These are phyloP conservation scores for Fusarium odoratissimum DNA, from an alignment of 2,329 filamentous ascomycete species.

Conservation along the genomic window DNA sequence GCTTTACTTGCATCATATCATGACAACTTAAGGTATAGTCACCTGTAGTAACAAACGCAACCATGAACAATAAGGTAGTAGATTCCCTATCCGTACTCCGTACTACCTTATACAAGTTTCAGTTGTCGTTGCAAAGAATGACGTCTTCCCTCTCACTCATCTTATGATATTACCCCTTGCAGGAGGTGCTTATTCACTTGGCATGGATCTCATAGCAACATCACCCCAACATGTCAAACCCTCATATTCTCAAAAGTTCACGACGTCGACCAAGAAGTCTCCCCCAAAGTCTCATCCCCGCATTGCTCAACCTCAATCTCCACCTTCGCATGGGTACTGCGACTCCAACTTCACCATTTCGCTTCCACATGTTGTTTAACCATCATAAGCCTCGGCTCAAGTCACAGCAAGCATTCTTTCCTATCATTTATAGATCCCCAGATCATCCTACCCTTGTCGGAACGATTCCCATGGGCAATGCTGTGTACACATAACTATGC, in stretches of 20 bases:
- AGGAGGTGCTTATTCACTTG: neutral
- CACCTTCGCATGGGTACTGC: constrained; percentile 1
- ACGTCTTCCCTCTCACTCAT: neutral
- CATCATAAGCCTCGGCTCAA: constrained; percentile 27
- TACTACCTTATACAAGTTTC: neutral
- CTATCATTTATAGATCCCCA: neutral
- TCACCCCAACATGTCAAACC: neutral
- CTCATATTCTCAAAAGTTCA: constrained; percentile 5
- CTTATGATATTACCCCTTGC: constrained; percentile 13
- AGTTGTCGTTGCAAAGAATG: neutral
- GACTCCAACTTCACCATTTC: constrained; percentile 5
- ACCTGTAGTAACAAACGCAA: too few relatives aligned
- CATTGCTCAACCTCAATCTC: constrained; percentile 28
- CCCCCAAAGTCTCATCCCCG: constrained; percentile 19
- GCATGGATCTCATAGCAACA: neutral
- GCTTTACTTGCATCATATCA: neutral
- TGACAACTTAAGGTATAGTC: neutral
- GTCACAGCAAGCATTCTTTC: neutral
- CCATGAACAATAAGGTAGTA: neutral
- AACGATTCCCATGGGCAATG: neutral
- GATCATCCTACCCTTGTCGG: neutral
- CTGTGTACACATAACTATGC: neutral
- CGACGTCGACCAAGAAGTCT: constrained; percentile 30
- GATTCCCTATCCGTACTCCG: neutral
- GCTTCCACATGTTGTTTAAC: constrained; percentile 23